Conservation (phyloP, 2,329 filamentous ascomycete species). For the Talaromyces sp. region DNA sequence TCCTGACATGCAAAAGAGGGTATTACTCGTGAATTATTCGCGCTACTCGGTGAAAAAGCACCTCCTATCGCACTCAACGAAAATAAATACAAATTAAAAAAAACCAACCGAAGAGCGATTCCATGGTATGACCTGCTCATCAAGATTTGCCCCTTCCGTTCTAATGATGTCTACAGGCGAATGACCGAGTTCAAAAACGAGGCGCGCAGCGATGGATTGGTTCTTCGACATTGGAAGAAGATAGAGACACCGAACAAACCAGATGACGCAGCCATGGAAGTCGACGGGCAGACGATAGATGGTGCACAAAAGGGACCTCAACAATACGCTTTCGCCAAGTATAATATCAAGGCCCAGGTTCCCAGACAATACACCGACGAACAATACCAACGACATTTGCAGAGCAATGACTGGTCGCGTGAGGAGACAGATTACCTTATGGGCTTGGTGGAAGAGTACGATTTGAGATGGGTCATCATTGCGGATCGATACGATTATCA, state of each 20-base stretch:
- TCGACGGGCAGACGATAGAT: slow-evolving; percentile 38
- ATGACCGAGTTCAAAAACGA: slow-evolving; percentile 70
- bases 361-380: slow-evolving; percentile 76
- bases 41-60: slow-evolving; percentile 50
- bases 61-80: slow-evolving; percentile 52
- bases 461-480: slow-evolving; percentile 86
- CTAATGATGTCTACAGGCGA: slow-evolving; percentile 56
- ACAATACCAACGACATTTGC: slow-evolving; percentile 73
- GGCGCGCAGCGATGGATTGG: slow-evolving; percentile 67
- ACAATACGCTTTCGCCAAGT: slow-evolving; percentile 70
- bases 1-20: slow-evolving; percentile 36
- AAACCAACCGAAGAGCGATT: slow-evolving; percentile 43
- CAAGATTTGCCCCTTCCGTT: slow-evolving; percentile 50
- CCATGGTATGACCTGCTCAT: slow-evolving; percentile 43
- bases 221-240: slow-evolving; percentile 76
- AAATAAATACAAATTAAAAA: slow-evolving; percentile 52
- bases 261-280: slow-evolving; percentile 38
- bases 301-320: slow-evolving; percentile 34
- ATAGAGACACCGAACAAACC: slow-evolving; percentile 49
- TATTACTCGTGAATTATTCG: slow-evolving; percentile 50
- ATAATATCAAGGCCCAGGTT: slow-evolving; percentile 74
- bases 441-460: slow-evolving; percentile 68
- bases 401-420: slow-evolving; percentile 76
- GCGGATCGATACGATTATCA: slow-evolving; percentile 83
- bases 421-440: slow-evolving; percentile 94